phyloP scores from a whole-genome alignment of 2,329 filamentous ascomycete genomes.

The Aphanoascus verrucosus region DNA sequence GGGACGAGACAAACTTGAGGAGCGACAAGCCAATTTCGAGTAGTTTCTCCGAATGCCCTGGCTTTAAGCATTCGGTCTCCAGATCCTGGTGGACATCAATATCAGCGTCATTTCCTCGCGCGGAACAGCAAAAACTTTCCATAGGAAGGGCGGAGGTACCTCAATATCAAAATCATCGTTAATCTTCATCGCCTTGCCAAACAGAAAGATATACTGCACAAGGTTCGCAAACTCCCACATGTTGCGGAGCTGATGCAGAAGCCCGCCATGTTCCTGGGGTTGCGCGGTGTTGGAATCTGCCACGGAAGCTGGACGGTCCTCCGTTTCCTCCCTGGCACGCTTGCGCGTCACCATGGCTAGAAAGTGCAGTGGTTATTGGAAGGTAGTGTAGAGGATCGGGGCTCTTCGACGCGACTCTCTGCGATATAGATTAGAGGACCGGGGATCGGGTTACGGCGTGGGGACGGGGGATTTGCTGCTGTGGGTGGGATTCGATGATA shows the following conservation, averaged over 20 bases:
- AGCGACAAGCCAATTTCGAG: constrained; percentile 74
- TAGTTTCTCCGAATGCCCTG: constrained; percentile 58
- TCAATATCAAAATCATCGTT: constrained; percentile 82
- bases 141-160: constrained; percentile 42
- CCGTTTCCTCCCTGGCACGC: constrained; percentile 46
- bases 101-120: background rate
- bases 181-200: constrained; percentile 81
- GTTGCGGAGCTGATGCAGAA: constrained; percentile 63
- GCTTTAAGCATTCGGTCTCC: constrained; percentile 77
- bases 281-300: constrained; percentile 21
- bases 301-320: constrained; percentile 30
- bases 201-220: constrained; percentile 86
- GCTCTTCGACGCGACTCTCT: constrained; percentile 1
- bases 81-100: constrained; percentile 52
- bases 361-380: background rate
- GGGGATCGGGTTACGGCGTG: too few species aligned
- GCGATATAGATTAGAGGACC: too few species aligned
- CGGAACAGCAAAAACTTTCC: background rate
- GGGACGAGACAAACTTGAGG: constrained; percentile 86
- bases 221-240: constrained; percentile 95
- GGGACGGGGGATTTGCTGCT: too few species aligned
- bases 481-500: too few species aligned
- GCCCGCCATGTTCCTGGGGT: constrained; percentile 24
- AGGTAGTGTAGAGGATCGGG: background rate
- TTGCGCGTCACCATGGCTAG: constrained; percentile 44